Evolutionary conservation across 2,329 filamentous ascomycete species (phyloP).

Genomic region (Colletotrichum sp.): DNA sequence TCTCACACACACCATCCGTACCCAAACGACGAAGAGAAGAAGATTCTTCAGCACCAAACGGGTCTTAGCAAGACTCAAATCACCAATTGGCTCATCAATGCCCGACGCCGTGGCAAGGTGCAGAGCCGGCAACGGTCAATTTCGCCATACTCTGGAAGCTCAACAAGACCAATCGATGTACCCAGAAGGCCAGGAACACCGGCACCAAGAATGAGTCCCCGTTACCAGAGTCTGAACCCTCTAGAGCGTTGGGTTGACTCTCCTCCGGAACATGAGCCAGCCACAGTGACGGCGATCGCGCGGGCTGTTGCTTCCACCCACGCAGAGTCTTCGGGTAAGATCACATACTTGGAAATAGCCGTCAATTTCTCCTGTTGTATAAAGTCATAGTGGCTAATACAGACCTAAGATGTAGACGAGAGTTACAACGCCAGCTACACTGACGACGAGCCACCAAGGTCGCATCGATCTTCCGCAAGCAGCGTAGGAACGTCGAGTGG

Average conservation of each 20-base stretch:
- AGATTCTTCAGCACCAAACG: constrained; percentile 1
- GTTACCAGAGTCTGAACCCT: constrained; percentile 3
- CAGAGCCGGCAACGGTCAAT: constrained; percentile 41
- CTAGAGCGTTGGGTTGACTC: constrained; percentile 21
- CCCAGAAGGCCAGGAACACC: constrained; percentile 7
- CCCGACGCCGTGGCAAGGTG: constrained; percentile 46
- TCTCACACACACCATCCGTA: constrained; percentile 9
- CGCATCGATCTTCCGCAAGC: constrained; percentile 23
- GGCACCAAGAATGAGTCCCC: not conserved
- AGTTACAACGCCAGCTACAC: not conserved
- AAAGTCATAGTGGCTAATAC: not conserved
- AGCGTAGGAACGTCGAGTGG: constrained; percentile 23
- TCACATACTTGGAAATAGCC: not conserved
- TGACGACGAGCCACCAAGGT: not conserved
- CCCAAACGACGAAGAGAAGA: constrained; percentile 12
- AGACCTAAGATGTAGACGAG: not conserved
- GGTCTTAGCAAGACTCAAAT: constrained; percentile 19
- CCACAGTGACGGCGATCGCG: constrained; percentile 25
- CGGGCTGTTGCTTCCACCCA: constrained; percentile 21
- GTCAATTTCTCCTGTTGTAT: accelerated
- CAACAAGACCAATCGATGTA: not conserved
- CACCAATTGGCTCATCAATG: constrained; percentile 17
- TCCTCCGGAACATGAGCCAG: constrained; percentile 28
- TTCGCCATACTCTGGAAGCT: constrained; percentile 20
- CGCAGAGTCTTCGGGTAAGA: not conserved